These are phyloP conservation scores for Croton laevigatus DNA, from an alignment of 441 rosid genomes.

Conservation along the genomic window DNA sequence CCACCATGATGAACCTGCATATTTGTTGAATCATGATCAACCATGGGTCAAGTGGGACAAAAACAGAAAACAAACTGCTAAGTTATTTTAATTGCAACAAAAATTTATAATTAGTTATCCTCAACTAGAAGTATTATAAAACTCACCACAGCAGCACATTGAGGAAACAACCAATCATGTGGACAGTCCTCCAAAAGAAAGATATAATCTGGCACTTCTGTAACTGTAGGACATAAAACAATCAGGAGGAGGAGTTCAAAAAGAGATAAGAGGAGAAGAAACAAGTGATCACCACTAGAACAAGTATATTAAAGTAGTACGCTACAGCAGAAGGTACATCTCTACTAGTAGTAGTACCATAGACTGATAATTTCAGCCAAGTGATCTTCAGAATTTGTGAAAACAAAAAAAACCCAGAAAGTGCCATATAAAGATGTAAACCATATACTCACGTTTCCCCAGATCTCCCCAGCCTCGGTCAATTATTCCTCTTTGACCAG, in stretches of 20 bases:
- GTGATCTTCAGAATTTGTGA: neutral
- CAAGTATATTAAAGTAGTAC: neutral
- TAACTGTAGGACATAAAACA: constrained; percentile 45
- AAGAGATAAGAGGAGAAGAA: too few species aligned
- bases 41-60: neutral
- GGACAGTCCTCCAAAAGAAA: constrained; percentile 92
- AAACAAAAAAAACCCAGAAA: neutral
- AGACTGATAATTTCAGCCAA: neutral
- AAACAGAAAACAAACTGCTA: constrained; percentile 1
- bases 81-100: constrained; percentile 10
- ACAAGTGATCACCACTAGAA: too few species aligned
- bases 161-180: constrained; percentile 99
- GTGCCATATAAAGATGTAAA: constrained; percentile 15
- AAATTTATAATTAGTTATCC: neutral
- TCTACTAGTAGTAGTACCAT: neutral
- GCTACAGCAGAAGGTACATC: neutral
- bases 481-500: constrained; percentile 91
- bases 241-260: neutral
- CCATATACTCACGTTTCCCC: constrained; percentile 69
- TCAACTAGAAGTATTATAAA: neutral
- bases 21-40: constrained; percentile 21
- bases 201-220: constrained; percentile 61
- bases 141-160: constrained; percentile 92
- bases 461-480: constrained; percentile 98
- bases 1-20: constrained; percentile 98